phyloP scores from a whole-genome alignment of 352 stramenopile genomes.

The Phytophthora quininea region DNA sequence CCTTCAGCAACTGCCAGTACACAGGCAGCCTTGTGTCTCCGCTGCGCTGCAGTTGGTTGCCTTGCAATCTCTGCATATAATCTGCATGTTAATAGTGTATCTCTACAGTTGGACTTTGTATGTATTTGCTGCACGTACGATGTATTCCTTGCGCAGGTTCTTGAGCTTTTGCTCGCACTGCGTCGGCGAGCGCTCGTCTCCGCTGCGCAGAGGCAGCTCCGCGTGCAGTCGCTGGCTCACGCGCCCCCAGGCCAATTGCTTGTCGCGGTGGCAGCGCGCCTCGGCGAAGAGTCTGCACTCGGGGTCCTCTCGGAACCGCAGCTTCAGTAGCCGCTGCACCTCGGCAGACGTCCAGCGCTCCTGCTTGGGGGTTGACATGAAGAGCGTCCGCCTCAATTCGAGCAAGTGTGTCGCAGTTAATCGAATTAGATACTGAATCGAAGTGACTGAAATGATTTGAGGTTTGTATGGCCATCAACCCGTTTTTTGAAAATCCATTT shows the following conservation, averaged over 20 bases:
- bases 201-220: conserved; percentile 19
- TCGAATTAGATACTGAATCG: neutral
- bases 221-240: conserved; percentile 14
- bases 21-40: conserved; percentile 3
- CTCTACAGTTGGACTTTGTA: neutral
- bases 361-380: conserved; percentile 7
- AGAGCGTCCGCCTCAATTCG: too few species aligned
- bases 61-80: neutral
- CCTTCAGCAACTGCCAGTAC: conserved; percentile 20
- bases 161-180: conserved; percentile 29
- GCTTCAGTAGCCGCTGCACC: conserved; percentile 19
- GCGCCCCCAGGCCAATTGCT: conserved; percentile 16
- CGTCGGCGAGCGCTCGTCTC: conserved; percentile 14
- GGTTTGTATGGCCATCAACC: neutral
- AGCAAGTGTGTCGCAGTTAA: neutral
- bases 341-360: conserved; percentile 20
- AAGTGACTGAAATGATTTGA: neutral
- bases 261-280: conserved; percentile 12
- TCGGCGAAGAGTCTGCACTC: conserved; percentile 5
- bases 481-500: too few species aligned
- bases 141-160: conserved; percentile 25
- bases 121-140: neutral
- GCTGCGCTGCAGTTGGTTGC: neutral
- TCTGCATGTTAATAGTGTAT: too few species aligned
- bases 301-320: conserved; percentile 15